Base-by-base conservation (phyloP, 345 rosid species). In the Hirschfeldia incana region DNA sequence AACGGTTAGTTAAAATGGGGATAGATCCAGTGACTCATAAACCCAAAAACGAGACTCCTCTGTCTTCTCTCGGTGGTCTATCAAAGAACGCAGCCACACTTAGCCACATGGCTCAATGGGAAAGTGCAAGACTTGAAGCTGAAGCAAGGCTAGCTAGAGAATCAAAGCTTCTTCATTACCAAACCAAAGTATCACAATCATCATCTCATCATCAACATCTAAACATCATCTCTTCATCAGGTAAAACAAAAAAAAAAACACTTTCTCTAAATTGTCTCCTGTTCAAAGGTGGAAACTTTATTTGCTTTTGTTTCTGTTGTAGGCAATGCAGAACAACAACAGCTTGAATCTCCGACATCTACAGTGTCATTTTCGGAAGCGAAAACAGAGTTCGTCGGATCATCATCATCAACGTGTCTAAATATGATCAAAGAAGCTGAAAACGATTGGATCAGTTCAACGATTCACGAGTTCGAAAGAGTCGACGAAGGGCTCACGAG, bases 21-120 rank as follows among this genome's bases (percentile, higher is more conserved):
- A 89, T 91, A 9, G 96, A 91, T 81, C 96, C 96, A 4, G 88
- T 88, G 8, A 91, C 97, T n/a, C 97, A 91, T 85, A 91, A 91
- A 83, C 90, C 97, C 0, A 87, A 87, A 79, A 83, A 74, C 36
- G 96, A 88, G 8, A 84, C 97, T 63, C 85, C 83, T 66, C 68
- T 88, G 17, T 69, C 85, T 0, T 70, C 81, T 16, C 59, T 53
- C 16, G 27, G 57, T 33, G 93, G 89, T 59, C 78, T 84, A 27
- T 81, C 90, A 66, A 91, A 91, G 82, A 85, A 88, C 66, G 88
- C 89, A 15, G 91, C 94, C 3, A 88, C 88, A 55, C 89, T 91
- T 26, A 91, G 93, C 78, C 98, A 93, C 85, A 89, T 89, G 87
- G 98, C 97, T 80, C 98, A 93, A 51, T 93, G 98, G 98, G 98